Evolutionary conservation across 352 stramenopile species (phyloP), one percentile per base, ranked within the genome.

Genomic region (Phytophthora hibernalis): DNA sequence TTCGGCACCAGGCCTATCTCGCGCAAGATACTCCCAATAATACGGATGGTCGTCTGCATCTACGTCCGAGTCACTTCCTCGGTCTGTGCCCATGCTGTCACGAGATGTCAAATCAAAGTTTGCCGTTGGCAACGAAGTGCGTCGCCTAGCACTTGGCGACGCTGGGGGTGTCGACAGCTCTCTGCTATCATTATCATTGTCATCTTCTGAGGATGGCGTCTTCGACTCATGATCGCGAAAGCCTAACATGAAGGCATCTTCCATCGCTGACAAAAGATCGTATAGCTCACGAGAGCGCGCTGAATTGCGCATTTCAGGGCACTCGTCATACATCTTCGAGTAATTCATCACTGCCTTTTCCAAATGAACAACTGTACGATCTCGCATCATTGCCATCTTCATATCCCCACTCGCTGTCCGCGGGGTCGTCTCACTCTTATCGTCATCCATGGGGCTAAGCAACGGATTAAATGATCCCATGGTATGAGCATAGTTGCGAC

Each of bases 21-120:
- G 70, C 2, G 84, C 80, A 28, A 94, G 68, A 70, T 84, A 92
- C 35, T 77, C 76, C 86, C 86, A 94, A 67, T 92, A 92, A 58
- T 81, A 80, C 40, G 87, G 74, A 6, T 54, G 48, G 37, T 79
- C 61, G n/a, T 70, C 52, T n/a, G 11, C 13, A 45, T 68, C 47
- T 37, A 28, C 57, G 51, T 79, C 68, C 3, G 52, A 70, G 31
- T 70, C 55, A 49, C 52, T 68, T 24, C 49, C 53, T 45, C 48
- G 48, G n/a, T 71, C 57, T 16, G 50, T 69, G 22, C 42, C 44
- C 15, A 69, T 40, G 31, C 70, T 78, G 26, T 75, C 65, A 21
- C 60, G 60, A 53, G 51, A 72, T 16, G 49, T 52, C 43, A 55
- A 12, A 21, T 73, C 72, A 21, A 64, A 33, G 52, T 49, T 70